These are phyloP conservation scores for Fusarium sp. DNA, from an alignment of 2,329 filamentous ascomycete species.

Conservation along the genomic window DNA sequence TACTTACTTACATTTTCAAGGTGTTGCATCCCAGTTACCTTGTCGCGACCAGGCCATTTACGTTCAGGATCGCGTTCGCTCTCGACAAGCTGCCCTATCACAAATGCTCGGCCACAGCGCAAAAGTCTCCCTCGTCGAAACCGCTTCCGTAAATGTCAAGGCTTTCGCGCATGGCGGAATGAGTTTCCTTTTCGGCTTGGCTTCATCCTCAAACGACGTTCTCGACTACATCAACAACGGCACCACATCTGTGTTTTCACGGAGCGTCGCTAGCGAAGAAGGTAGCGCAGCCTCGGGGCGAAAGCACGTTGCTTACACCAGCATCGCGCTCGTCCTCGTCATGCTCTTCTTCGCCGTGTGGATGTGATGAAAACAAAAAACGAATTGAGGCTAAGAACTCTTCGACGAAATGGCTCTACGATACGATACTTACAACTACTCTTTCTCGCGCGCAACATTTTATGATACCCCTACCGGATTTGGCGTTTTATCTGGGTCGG, in stretches of 20 bases:
- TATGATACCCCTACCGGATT: conserved; percentile 45
- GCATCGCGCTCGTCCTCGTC: conserved; percentile 44
- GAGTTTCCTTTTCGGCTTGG: conserved; percentile 86
- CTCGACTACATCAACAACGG: conserved; percentile 90
- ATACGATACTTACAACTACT: conserved; percentile 9
- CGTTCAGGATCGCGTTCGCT: conserved; percentile 76
- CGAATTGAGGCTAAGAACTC: neutral
- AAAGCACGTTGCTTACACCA: conserved; percentile 45
- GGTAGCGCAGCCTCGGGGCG: conserved; percentile 67
- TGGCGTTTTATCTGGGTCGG: conserved; percentile 43
- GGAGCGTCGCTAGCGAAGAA: conserved; percentile 73
- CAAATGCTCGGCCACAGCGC: conserved; percentile 82
- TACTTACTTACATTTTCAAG: conserved; percentile 54
- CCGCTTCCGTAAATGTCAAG: conserved; percentile 77
- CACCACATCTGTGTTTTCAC: conserved; percentile 83
- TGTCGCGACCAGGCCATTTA: conserved; percentile 80
- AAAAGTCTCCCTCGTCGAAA: conserved; percentile 88
- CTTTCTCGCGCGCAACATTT: conserved; percentile 29
- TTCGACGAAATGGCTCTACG: conserved; percentile 1
- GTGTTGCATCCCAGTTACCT: conserved; percentile 76
- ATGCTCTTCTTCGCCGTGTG: conserved; percentile 47
- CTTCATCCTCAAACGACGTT: conserved; percentile 77
- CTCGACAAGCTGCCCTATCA: conserved; percentile 80
- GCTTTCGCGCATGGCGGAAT: conserved; percentile 83
- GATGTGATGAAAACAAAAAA: conserved; percentile 33